Base-by-base conservation (phyloP, 2,329 filamentous ascomycete species). In the Neofusicoccum ribis region DNA sequence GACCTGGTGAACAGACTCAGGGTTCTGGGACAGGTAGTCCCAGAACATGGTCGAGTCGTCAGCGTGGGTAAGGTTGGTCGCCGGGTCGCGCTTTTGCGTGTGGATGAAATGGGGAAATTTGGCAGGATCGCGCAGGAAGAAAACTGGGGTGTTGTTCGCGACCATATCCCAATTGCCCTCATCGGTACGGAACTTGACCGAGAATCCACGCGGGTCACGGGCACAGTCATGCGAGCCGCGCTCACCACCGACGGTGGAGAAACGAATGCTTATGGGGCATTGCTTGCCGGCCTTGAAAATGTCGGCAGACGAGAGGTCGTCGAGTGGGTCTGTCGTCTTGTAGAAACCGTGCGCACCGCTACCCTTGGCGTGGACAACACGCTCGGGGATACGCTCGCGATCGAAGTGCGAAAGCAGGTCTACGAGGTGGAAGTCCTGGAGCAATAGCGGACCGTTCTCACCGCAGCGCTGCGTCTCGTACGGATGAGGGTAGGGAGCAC, bases 231-330 rank as follows among this genome's bases (percentile, higher is more conserved):
- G 83, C 3, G 88, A 91, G 6, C 89, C 89, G 65, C 86, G 86
- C 76, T 92, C 89, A 66, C 89, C 89, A 73, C 89, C 89, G 4
- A 92, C 90, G 1, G 90, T 93, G 0, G 89, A 92, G 77, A 93
- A 92, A 3, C 91, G 87, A 49, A 85, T 83, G 1, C 89, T 83
- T 67, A 89, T 77, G 15, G 88, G 86, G 54, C 89, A 91, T 75
- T 86, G 86, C 80, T 91, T 91, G 70, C 89, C 90, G 62, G 86
- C 81, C 65, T 85, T 80, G 71, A 83, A 83, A 52, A 83, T 73
- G 65, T 82, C 80, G 44, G 80, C 80, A 60, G 78, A 62, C 62
- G 73, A 80, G 4, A 83, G 71, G 67, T 83, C 81, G 34, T 82
- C 80, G 37, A 82, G 68, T 1, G 79, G 72, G 47, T 82, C 76